Evolutionary conservation across 257 asterid genomes (phyloP).

Genomic region (Buddleja alternifolia): DNA sequence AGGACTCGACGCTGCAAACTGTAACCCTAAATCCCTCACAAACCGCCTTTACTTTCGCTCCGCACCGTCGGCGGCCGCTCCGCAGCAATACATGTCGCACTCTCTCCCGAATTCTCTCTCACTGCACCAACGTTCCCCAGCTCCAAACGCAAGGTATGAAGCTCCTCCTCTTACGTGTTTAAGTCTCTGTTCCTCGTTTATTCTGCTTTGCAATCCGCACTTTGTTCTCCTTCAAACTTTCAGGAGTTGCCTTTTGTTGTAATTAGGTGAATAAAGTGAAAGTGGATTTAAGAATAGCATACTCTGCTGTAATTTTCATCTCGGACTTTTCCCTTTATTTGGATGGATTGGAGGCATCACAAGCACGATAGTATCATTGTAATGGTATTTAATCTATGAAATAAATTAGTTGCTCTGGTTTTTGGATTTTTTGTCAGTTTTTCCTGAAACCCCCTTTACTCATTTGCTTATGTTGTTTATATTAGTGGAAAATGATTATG

Average conservation of each 20-base stretch:
- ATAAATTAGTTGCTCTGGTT: slow-evolving; percentile 2
- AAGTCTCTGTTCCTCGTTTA: not conserved
- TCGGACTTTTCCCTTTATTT: not conserved
- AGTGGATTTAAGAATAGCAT: not conserved
- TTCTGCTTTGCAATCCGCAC: not conserved
- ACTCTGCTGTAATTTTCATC: not conserved
- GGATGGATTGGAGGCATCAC: not conserved
- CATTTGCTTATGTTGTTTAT: not conserved
- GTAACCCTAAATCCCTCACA: slow-evolving; percentile 38
- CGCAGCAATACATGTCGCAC: slow-evolving; percentile 59
- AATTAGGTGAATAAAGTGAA: not conserved
- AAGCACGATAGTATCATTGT: not conserved
- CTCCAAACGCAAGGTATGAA: slow-evolving; percentile 47
- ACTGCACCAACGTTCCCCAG: slow-evolving; percentile 31
- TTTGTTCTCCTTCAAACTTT: not conserved
- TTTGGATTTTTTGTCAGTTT: not conserved
- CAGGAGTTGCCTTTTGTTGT: slow-evolving; percentile 18
- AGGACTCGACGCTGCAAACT: slow-evolving; percentile 35
- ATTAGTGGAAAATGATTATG: not conserved
- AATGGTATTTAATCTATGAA: not conserved
- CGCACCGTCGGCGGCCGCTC: slow-evolving; percentile 61
- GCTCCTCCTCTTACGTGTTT: not conserved
- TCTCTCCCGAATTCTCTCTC: slow-evolving; percentile 48
- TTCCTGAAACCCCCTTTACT: not conserved
- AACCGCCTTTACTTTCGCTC: slow-evolving; percentile 34